Base-by-base conservation (phyloP, 768 basidiomycete genomes). In the Russula ochroleuca region DNA sequence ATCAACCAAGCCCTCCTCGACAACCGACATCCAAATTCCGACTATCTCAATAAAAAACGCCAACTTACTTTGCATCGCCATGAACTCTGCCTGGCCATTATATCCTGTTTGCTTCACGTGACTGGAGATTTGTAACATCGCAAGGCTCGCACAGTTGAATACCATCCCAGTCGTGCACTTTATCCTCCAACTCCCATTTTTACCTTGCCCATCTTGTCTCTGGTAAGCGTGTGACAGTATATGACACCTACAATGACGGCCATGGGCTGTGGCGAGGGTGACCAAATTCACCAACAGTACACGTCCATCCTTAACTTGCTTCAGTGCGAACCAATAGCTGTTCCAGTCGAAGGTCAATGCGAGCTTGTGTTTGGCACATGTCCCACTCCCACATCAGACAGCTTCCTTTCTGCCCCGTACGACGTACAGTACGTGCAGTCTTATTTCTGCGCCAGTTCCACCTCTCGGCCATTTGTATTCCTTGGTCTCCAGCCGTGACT, bases 401-500 rank as follows among this genome's bases (percentile, higher is more conserved):
- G 90, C 0, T 78, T 90, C 69, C 82, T 92, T 51, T 81, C 82
- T 25, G 80, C 7, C 7, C 35, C 6, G 35, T 35, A 35, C 35
- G 5, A n/a, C n/a, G 28, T 28, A 28, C 78, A 83, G 17, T 93
- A 93, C 72, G 78, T 90, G 21, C 78, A 78, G 41, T 69, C 74
- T 17, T 94, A 92, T 73, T 94, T 86, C 70, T 94, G 92, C 73
- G 74, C 87, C 1, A 75, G 80, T 4, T 67, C 75, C 8, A 48
- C 82, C 19, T 35, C 83, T 3, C 83, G 89, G 8, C 86, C 89
- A 0, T 60, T 85, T 13, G 69, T 82, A 4, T n/a, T n/a, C n/a
- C 68, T 72, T 3, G 84, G 78, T 43, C 81, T 94, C 65, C 66
- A 90, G 11, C 48, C 88, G 23, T 95, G 93, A 93, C 82, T 94